Conservation (phyloP, 2,329 filamentous ascomycete species). For the Colletotrichum spinosum region DNA sequence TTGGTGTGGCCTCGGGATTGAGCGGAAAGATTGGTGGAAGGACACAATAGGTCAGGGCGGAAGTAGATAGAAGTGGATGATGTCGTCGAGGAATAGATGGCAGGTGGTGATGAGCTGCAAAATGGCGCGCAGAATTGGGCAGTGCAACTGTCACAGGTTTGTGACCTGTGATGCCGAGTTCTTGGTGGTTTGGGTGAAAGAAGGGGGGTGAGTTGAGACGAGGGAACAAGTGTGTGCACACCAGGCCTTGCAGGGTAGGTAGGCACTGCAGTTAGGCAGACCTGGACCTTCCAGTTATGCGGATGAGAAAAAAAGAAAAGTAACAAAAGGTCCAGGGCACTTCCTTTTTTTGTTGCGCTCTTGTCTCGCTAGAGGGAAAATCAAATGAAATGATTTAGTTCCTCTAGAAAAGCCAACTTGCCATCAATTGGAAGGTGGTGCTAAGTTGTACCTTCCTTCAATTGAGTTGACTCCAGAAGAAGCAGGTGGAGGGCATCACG, state of each 20-base stretch:
- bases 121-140: background rate
- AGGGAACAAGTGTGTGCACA: background rate
- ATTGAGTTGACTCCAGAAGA: conserved; percentile 21
- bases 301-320: conserved; percentile 7
- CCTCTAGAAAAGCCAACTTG: conserved; percentile 12
- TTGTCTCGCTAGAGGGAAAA: conserved; percentile 9
- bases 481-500: conserved; percentile 28
- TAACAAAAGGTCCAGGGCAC: conserved; percentile 10
- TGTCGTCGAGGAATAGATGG: background rate
- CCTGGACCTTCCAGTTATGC: background rate
- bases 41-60: conserved; percentile 17
- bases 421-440: conserved; percentile 17
- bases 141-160: background rate
- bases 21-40: conserved; percentile 21
- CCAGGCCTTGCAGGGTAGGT: no score
- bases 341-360: conserved; percentile 12
- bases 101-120: background rate
- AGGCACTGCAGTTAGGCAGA: background rate
- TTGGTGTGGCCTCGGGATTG: conserved; percentile 24
- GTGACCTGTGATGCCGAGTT: conserved; percentile 6
- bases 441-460: conserved; percentile 18
- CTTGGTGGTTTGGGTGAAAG: conserved; percentile 22
- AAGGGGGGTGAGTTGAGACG: conserved; percentile 10
- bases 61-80: conserved; percentile 2
- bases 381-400: background rate